Conservation (phyloP, 2,329 filamentous ascomycete genomes). For the Colletotrichum siamense region DNA sequence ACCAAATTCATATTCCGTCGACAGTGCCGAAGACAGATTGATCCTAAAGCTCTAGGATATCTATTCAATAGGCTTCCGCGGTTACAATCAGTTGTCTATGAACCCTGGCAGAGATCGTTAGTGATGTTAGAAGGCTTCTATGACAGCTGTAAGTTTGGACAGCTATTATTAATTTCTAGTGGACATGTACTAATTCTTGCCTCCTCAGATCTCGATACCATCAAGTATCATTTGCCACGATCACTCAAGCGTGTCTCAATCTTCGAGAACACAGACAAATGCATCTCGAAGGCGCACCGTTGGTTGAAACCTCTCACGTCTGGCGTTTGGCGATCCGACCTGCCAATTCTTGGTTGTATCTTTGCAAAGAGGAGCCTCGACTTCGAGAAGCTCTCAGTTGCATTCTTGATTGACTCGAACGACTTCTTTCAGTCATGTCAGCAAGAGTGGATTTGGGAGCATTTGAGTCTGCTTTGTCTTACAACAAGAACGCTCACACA, state of each 20-base stretch:
- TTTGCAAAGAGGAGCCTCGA: constrained; percentile 31
- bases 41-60: neutral
- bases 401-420: constrained; percentile 33
- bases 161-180: neutral
- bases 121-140: neutral
- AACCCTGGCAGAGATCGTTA: constrained; percentile 36
- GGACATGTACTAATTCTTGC: neutral
- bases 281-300: neutral
- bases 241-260: constrained; percentile 28
- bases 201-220: neutral
- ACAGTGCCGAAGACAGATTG: constrained; percentile 35
- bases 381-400: constrained; percentile 31
- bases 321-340: neutral
- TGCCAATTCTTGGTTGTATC: constrained; percentile 7
- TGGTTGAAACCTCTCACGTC: neutral
- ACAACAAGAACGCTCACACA: constrained; percentile 32
- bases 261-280: constrained; percentile 32
- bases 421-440: constrained; percentile 31
- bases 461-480: constrained; percentile 34
- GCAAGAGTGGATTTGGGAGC: constrained; percentile 29
- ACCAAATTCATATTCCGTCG: constrained; percentile 36
- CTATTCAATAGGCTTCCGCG: constrained; percentile 29
- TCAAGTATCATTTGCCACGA: constrained; percentile 23
- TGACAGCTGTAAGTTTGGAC: constrained; percentile 26
- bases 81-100: constrained; percentile 35